Evolutionary conservation across 2,329 filamentous ascomycete species (phyloP), one percentile per base, ranked within the genome.

Genomic region (Aspergillus caelatus): DNA sequence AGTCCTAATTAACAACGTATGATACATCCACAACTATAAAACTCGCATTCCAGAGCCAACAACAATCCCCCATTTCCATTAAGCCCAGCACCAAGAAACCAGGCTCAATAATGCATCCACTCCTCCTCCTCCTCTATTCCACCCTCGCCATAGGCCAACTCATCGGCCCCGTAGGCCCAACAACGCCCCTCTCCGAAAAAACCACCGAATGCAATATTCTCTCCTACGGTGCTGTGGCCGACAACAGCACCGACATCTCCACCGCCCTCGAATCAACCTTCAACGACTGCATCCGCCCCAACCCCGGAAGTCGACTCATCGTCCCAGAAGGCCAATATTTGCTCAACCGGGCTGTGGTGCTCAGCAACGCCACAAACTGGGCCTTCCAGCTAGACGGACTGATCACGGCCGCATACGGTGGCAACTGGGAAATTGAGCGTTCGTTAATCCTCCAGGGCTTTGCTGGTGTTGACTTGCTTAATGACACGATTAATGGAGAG

Each of bases 351-450:
- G 65, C 67, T 16, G 70, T 76, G 1, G 66, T 72, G 30, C 64
- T 76, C 10, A 67, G 63, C 54, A 75, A 75, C 52, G 75, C 64
- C 0, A 76, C 72, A 9, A 71, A 73, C n/a, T 78, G 74, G 68
- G 77, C 77, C 7, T 66, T 79, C 21, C 75, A 69, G 61, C 55
- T 70, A 28, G 77, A 79, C 62, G 76, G 77, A 3, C 64, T 78
- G 36, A 68, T 76, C n/a, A 76, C 71, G 1, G 67, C 72, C 52
- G 69, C 71, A 4, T 76, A 75, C 55, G 69, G 67, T 68, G 72
- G 2, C 4, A 70, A 74, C 41, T 76, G 70, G 69, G 63, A 63
- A 7, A 69, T 75, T 58, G 65, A 68, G 12, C 71, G 74, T 70
- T 67, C 66, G 66, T 67, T 72, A 56, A 69, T 76, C 36, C 69